A percentile compares a stretch with the other conserved stretches of the same genome.
Conservation (phyloP, 2,329 filamentous ascomycete genomes). For the Diaporthe destruens region DNA sequence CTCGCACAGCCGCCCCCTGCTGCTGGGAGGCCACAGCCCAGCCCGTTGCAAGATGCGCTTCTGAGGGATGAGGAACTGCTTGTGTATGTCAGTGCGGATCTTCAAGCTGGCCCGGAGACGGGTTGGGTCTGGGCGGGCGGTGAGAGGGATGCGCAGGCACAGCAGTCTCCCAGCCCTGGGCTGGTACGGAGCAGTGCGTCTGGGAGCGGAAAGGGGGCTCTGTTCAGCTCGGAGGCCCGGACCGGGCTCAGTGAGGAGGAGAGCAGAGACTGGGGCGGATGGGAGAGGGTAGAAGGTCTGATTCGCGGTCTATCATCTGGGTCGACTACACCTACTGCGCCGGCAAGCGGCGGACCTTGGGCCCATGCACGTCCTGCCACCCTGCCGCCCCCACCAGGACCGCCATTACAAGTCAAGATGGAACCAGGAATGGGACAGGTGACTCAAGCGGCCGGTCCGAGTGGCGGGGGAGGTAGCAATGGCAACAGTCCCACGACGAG, state of each 20-base stretch:
- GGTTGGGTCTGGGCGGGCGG: conserved; percentile 86
- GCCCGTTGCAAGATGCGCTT: conserved; percentile 53
- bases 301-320: conserved; percentile 66
- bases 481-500: conserved; percentile 51
- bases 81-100: conserved; percentile 86
- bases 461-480: conserved; percentile 41
- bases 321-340: conserved; percentile 42
- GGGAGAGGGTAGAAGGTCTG: conserved; percentile 78
- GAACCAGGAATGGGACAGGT: conserved; percentile 44
- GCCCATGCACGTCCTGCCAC: conserved; percentile 35
- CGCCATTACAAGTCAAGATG: conserved; percentile 49
- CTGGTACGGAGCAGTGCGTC: conserved; percentile 43
- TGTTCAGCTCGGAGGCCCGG: conserved; percentile 61
- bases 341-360: conserved; percentile 35
- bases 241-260: conserved; percentile 69
- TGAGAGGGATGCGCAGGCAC: conserved; percentile 61
- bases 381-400: conserved; percentile 29
- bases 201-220: conserved; percentile 49
- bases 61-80: conserved; percentile 86
- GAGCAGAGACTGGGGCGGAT: conserved; percentile 80
- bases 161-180: conserved; percentile 46
- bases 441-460: conserved; percentile 33
- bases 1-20: conserved; percentile 48
- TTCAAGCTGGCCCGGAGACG: conserved; percentile 82
- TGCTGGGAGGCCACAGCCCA: conserved; percentile 45